Conservation (phyloP, 257 asterid genomes). For the Solanum dulcamara region DNA sequence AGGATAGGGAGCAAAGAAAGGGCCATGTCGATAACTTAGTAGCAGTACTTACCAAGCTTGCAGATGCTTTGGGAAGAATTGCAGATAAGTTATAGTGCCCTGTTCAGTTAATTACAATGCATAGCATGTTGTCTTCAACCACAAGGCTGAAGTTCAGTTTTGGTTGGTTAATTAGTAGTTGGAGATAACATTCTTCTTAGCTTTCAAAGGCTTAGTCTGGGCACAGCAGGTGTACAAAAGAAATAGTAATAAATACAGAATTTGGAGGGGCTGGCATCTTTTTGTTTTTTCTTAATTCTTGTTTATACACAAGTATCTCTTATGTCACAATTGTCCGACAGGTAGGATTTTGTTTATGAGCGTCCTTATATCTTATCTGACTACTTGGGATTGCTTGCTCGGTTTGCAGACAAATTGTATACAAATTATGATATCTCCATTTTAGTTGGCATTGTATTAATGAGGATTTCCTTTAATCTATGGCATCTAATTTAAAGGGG, state of each 20-base stretch:
- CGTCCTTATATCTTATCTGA: background rate
- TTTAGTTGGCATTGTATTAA: background rate
- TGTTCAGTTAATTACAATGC: conserved; percentile 1
- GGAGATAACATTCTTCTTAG: background rate
- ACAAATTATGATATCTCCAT: background rate
- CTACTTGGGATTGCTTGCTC: background rate
- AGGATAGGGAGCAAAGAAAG: conserved; percentile 71
- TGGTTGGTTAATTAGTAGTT: background rate
- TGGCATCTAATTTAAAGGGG: background rate
- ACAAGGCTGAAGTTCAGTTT: background rate
- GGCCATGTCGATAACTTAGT: conserved; percentile 52
- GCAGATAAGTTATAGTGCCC: conserved; percentile 71
- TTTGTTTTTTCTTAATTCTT: background rate
- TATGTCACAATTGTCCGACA: background rate
- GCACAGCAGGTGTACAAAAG: background rate
- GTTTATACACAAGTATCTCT: background rate
- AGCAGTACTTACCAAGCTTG: conserved; percentile 59
- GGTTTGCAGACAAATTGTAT: background rate
- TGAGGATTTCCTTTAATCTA: background rate
- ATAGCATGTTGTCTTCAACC: conserved; percentile 5
- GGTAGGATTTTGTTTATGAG: background rate
- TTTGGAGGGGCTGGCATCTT: background rate
- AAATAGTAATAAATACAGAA: background rate
- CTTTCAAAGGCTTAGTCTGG: background rate
- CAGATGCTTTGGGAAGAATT: conserved; percentile 76